Evolutionary conservation across 148 eudicot genomes (phyloP).

Genomic region (Fagopyrum tataricum): DNA sequence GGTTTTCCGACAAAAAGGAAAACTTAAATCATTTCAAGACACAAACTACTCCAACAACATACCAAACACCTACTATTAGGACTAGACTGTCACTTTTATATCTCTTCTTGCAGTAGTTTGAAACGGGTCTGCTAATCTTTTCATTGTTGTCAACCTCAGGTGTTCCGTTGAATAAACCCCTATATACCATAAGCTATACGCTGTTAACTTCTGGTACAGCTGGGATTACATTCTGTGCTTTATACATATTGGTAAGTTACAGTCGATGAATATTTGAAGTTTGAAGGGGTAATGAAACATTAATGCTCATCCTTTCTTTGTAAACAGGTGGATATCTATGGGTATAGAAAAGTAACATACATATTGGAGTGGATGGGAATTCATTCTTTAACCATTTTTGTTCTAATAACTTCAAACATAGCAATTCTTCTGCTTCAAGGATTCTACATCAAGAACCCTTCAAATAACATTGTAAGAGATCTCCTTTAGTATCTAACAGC

Average conservation of each 20-base stretch:
- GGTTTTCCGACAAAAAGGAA: too few relatives aligned
- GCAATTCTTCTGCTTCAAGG: slow-evolving; percentile 64
- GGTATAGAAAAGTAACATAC: slow-evolving; percentile 36
- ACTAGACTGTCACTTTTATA: too few relatives aligned
- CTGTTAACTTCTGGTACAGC: slow-evolving; percentile 63
- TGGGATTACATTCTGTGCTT: slow-evolving; percentile 57
- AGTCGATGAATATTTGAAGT: background rate
- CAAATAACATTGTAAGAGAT: slow-evolving; percentile 62
- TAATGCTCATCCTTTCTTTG: background rate
- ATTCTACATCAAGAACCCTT: slow-evolving; percentile 54
- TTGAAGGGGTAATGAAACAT: background rate
- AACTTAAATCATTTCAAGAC: too few relatives aligned
- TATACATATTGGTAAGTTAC: slow-evolving; percentile 59
- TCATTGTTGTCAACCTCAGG: slow-evolving; percentile 32
- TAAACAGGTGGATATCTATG: slow-evolving; percentile 66
- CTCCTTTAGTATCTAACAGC: background rate
- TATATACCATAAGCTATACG: slow-evolving; percentile 63
- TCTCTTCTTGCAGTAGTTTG: background rate
- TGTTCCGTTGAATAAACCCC: slow-evolving; percentile 60
- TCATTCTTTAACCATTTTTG: slow-evolving; percentile 60
- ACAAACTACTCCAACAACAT: too few relatives aligned
- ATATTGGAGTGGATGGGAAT: slow-evolving; percentile 78
- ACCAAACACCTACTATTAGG: too few relatives aligned
- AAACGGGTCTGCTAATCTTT: background rate
- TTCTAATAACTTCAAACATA: slow-evolving; percentile 55